Evolutionary conservation across 192 early-diverging fungal species (phyloP).

Genomic region (Glomus cerebriforme): DNA sequence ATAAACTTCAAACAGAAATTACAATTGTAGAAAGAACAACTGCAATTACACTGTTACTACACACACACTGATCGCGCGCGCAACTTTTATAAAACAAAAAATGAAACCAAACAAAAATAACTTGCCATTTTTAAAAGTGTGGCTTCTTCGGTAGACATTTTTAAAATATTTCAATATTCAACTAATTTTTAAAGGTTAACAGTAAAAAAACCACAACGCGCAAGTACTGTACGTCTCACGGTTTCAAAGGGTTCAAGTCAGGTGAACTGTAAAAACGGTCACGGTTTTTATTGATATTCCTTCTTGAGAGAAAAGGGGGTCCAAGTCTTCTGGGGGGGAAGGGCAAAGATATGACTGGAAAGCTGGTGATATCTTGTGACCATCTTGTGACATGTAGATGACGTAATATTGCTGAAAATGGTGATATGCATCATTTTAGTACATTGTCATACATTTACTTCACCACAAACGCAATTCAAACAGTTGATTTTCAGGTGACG

Average conservation of each 20-base stretch:
- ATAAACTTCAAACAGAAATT: no score
- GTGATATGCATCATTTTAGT: slow-evolving; percentile 7
- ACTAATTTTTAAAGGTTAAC: not conserved
- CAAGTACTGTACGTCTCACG: slow-evolving; percentile 16
- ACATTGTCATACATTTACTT: slow-evolving; percentile 28
- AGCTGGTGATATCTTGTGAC: slow-evolving; percentile 33
- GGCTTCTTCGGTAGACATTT: slow-evolving; percentile 16
- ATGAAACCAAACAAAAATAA: not conserved
- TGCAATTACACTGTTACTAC: not conserved
- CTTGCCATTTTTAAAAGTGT: slow-evolving; percentile 22
- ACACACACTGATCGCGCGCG: not conserved
- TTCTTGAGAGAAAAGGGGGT: slow-evolving; percentile 8
- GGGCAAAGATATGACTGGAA: slow-evolving; percentile 21
- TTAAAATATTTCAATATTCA: not conserved
- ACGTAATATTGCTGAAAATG: slow-evolving; percentile 30
- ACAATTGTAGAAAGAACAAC: no score
- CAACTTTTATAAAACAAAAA: not conserved
- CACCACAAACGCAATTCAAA: not conserved
- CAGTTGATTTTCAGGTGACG: slow-evolving; percentile 35
- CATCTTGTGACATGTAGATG: slow-evolving; percentile 34
- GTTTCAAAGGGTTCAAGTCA: slow-evolving; percentile 21
- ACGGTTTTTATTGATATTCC: slow-evolving; percentile 29
- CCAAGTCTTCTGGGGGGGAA: no score
- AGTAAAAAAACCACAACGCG: slow-evolving; percentile 2
- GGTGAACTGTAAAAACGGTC: slow-evolving; percentile 33